These are phyloP conservation scores for Magnusiomyces tetraspermus DNA, from an alignment of 1,139 yeast genomes.

Conservation along the genomic window DNA sequence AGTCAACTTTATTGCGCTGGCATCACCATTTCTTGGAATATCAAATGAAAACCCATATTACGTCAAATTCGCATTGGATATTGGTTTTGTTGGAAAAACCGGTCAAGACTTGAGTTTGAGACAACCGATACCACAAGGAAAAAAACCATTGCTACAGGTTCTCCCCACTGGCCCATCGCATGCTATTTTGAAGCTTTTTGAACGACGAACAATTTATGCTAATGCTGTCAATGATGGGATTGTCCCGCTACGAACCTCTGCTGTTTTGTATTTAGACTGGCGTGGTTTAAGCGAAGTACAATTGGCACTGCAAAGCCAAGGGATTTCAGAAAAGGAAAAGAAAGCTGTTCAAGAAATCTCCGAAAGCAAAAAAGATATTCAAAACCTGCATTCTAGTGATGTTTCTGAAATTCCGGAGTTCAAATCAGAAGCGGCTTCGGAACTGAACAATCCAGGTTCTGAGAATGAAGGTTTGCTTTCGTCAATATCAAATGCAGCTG, in stretches of 20 bases:
- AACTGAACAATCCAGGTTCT: slow-evolving; percentile 4
- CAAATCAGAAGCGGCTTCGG: neutral
- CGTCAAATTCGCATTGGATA: slow-evolving; percentile 71
- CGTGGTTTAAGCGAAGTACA: slow-evolving; percentile 45
- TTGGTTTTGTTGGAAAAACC: slow-evolving; percentile 86
- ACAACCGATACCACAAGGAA: slow-evolving; percentile 21
- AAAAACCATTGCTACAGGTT: slow-evolving; percentile 57
- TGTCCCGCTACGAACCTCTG: slow-evolving; percentile 83
- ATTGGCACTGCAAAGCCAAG: slow-evolving; percentile 22
- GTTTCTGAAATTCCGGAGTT: slow-evolving; percentile 10
- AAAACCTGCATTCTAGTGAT: slow-evolving; percentile 14
- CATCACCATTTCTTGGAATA: slow-evolving; percentile 83
- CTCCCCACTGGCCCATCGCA: slow-evolving; percentile 81
- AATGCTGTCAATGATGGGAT: slow-evolving; percentile 84
- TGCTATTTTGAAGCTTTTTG: slow-evolving; percentile 50
- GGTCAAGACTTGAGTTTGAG: slow-evolving; percentile 80
- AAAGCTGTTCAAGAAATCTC: slow-evolving; percentile 6
- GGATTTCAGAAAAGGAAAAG: neutral
- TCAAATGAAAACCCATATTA: slow-evolving; percentile 81
- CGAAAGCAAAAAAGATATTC: slow-evolving; percentile 15
- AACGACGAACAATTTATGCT: slow-evolving; percentile 65
- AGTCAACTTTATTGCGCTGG: slow-evolving; percentile 72
- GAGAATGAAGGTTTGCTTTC: slow-evolving; percentile 5
- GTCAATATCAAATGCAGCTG: slow-evolving; percentile 1
- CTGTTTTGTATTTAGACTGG: slow-evolving; percentile 72